Base-by-base conservation (phyloP, 169 alveolate genomes). In the Cryptosporidium viatorum region DNA sequence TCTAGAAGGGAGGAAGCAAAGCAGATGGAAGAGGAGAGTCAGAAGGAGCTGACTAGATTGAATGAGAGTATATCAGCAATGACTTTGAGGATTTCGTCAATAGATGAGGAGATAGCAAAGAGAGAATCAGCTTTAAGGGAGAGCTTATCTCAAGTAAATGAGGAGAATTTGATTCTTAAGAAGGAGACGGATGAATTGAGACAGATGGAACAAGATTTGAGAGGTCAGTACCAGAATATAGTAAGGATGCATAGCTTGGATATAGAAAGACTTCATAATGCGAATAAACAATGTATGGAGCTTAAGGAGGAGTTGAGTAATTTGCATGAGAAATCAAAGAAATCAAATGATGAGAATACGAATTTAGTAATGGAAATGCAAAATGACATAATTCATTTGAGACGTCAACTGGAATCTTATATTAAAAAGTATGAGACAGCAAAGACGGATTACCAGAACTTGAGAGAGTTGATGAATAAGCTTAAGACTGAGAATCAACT, bases 191-290 rank as follows among this genome's bases (percentile, higher is more conserved):
- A 80, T 37, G 80, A 80, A 23, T 29, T 60, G 26, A 80, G 51
- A 23, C 89, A 65, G 39, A 59, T 31, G 31, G 89, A 80, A 14
- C 73, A 59, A 12, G 89, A 80, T 65, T 37, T 80, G 8, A 80
- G 89, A 18, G 59, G 89, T 2, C 89, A 80, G 51, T 80, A 80
- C 37, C 89, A 80, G 26, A 80, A 80, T 80, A 80, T 80, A 43
- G 89, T 80, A 8, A 55, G 89, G 41, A 62, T 65, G 75, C 89
- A 80, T 31, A 80, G 89, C 37, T 21, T 80, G 12, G 89, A 80
- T 39, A 65, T 80, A 43, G 89, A 80, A 33, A 59, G 89, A 26
- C 62, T 80, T 18, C 89, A 80, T 23, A 80, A 80, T 62, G n/a
- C 23, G 26, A 80, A 39, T 23, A 80, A 80, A 31, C 89, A 80